A percentile compares a stretch with the other conserved stretches of the same genome.
These are phyloP conservation scores for Cyberlindnera veronae DNA, from an alignment of 805 yeast species.

Conservation along the genomic window DNA sequence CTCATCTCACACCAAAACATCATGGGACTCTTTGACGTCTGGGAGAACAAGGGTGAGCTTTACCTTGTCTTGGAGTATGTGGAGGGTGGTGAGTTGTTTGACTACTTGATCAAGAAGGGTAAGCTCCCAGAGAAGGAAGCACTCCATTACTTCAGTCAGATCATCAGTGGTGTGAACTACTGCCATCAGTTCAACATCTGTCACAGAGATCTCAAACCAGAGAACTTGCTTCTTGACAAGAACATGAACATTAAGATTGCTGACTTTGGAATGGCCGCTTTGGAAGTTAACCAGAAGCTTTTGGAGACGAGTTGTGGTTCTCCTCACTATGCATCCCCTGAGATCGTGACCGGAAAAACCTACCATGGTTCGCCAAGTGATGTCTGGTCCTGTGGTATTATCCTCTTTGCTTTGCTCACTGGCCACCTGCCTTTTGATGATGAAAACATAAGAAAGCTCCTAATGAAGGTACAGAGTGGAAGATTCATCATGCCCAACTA, in stretches of 20 bases:
- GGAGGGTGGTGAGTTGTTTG: conserved; percentile 96
- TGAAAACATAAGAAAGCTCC: conserved; percentile 82
- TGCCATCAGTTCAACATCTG: conserved; percentile 86
- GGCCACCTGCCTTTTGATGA: conserved; percentile 98
- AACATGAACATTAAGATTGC: conserved; percentile 91
- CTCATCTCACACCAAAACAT: conserved; percentile 74
- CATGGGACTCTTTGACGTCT: conserved; percentile 75
- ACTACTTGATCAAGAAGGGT: conserved; percentile 84
- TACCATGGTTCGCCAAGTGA: conserved; percentile 97
- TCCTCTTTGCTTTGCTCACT: conserved; percentile 86
- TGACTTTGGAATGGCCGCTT: conserved; percentile 98
- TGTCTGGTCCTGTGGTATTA: conserved; percentile 98
- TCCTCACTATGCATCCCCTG: conserved; percentile 98
- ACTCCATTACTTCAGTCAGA: conserved; percentile 81
- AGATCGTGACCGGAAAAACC: conserved; percentile 89
- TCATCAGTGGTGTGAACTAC: conserved; percentile 76
- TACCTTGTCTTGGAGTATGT: conserved; percentile 92
- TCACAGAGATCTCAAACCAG: conserved; percentile 85
- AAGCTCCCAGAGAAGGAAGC: conserved; percentile 88
- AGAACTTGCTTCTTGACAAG: conserved; percentile 73
- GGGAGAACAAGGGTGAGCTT: conserved; percentile 81
- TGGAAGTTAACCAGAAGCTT: conserved; percentile 76
- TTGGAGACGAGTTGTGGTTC: conserved; percentile 96
- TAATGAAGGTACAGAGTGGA: conserved; percentile 90
- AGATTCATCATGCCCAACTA: conserved; percentile 78